These are phyloP conservation scores for Polygonum maritimum DNA, from an alignment of 148 eudicot species.

Conservation along the genomic window DNA sequence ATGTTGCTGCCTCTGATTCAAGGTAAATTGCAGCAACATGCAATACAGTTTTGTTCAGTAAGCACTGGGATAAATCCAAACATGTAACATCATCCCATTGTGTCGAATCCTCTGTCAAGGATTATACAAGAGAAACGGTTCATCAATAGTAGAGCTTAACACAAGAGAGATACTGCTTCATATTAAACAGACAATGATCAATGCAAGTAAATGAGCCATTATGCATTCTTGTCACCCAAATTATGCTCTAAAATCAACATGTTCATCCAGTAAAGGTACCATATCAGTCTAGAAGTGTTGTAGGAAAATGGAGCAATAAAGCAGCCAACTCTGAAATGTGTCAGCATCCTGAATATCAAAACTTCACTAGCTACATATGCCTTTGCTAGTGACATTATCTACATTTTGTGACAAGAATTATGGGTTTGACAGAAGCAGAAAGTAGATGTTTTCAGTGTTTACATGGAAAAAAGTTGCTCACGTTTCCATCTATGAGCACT, in stretches of 20 bases:
- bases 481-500: constrained; percentile 2
- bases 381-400: not conserved
- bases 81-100: constrained; percentile 96
- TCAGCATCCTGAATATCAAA: not conserved
- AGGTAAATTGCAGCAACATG: constrained; percentile 52
- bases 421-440: not conserved
- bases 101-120: constrained; percentile 60
- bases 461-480: not conserved
- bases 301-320: not conserved
- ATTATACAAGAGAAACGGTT: not conserved
- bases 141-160: not conserved
- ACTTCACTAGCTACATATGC: not conserved
- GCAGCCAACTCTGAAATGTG: not conserved
- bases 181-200: not conserved
- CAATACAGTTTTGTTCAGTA: constrained; percentile 78
- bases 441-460: not conserved
- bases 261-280: not conserved
- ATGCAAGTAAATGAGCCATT: not conserved
- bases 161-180: not conserved
- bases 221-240: not conserved
- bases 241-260: not conserved
- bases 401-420: not conserved
- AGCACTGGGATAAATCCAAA: constrained; percentile 85
- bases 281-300: not conserved
- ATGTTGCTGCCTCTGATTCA: constrained; percentile 40